These are phyloP conservation scores for Plasmodium fragile DNA, from an alignment of 169 alveolate genomes.

Conservation along the genomic window DNA sequence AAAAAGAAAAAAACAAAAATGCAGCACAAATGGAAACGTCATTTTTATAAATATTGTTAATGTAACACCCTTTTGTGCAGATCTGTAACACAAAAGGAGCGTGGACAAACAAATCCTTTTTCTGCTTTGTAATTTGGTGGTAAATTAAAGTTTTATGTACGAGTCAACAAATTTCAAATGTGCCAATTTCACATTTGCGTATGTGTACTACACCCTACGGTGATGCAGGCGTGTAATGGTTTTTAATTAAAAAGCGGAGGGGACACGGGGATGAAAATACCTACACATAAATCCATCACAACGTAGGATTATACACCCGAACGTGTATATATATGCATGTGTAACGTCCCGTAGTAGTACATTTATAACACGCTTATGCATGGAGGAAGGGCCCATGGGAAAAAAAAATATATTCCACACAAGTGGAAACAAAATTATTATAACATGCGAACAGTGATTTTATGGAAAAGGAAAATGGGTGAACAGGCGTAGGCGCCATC, in stretches of 20 bases:
- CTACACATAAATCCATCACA: neutral
- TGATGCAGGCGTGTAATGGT: conserved; percentile 7
- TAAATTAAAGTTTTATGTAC: neutral
- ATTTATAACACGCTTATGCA: neutral
- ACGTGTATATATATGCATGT: neutral
- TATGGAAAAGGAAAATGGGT: neutral
- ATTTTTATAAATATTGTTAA: neutral
- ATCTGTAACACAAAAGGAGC: neutral
- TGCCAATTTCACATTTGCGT: conserved; percentile 2
- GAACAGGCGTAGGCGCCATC: neutral
- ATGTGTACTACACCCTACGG: neutral
- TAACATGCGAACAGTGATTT: neutral
- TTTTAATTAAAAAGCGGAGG: neutral
- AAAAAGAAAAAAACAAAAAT: neutral
- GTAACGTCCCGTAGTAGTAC: neutral
- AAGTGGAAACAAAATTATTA: neutral
- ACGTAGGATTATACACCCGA: neutral
- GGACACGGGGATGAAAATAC: neutral
- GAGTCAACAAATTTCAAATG: neutral
- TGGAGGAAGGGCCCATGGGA: neutral
- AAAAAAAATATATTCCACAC: neutral
- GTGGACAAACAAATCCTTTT: neutral
- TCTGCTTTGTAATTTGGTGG: neutral
- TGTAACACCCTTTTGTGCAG: neutral
- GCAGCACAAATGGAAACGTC: neutral